Conservation (phyloP, 1,139 yeast species). For the Eremothecium cymbalariae region DNA sequence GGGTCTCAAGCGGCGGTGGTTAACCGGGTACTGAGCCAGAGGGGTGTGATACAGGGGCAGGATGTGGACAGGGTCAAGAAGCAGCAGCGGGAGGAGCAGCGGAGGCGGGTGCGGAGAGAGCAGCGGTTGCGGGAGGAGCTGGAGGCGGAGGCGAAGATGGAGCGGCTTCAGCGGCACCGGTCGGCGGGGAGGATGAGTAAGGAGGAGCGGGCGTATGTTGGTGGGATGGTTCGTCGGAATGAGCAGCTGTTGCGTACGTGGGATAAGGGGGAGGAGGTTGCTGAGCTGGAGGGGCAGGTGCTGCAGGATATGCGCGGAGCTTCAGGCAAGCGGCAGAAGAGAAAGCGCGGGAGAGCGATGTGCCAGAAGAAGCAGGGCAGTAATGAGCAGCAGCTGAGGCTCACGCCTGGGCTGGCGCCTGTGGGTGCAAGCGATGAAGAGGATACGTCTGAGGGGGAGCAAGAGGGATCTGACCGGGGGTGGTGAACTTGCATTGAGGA, state of each 20-base stretch:
- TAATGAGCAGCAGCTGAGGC: conserved; percentile 43
- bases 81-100: conserved; percentile 37
- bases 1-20: conserved; percentile 36
- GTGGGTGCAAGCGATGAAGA: conserved; percentile 54
- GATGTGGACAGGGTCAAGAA: conserved; percentile 34
- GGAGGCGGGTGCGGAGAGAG: conserved; percentile 34
- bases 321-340: conserved; percentile 24
- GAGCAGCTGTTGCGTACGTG: conserved; percentile 40
- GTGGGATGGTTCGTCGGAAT: conserved; percentile 44
- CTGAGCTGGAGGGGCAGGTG: conserved; percentile 38
- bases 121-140: conserved; percentile 34
- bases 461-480: not conserved
- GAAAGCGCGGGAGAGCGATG: conserved; percentile 21
- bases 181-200: conserved; percentile 34
- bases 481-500: too few relatives aligned
- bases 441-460: conserved; percentile 30
- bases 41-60: conserved; percentile 31
- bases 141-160: conserved; percentile 42
- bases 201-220: conserved; percentile 43
- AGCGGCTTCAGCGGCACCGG: conserved; percentile 41
- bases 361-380: conserved; percentile 20
- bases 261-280: conserved; percentile 40
- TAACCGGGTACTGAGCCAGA: conserved; percentile 32
- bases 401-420: conserved; percentile 90
- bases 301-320: conserved; percentile 29